A percentile compares a stretch with the other conserved stretches of the same genome.
Conservation (phyloP, 345 rosid genomes). For the Gossypium stocksii region DNA sequence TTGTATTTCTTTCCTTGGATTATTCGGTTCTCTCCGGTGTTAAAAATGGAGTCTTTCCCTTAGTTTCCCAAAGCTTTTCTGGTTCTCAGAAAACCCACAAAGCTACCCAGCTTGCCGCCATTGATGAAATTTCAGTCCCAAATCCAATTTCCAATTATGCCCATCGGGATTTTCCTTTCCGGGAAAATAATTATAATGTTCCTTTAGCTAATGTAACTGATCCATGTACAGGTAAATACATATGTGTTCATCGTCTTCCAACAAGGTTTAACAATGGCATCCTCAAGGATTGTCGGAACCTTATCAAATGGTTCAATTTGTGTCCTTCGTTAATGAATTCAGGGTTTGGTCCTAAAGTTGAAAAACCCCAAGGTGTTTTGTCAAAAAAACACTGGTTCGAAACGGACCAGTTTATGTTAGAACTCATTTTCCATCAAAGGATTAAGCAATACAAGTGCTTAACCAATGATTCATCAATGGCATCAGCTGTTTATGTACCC, state of each 20-base stretch:
- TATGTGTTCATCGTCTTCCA: conserved; percentile 46
- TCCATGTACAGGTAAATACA: conserved; percentile 37
- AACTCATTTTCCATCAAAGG: conserved; percentile 45
- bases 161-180: not conserved
- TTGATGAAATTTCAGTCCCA: not conserved
- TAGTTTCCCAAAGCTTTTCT: not conserved
- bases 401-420: conserved; percentile 57
- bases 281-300: conserved; percentile 30
- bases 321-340: conserved; percentile 38
- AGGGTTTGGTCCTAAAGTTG: conserved; percentile 43
- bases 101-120: conserved; percentile 14
- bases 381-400: conserved; percentile 25
- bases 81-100: conserved; percentile 24
- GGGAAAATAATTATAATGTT: not conserved
- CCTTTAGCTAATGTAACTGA: conserved; percentile 12
- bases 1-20: conserved; percentile 25
- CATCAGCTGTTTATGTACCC: conserved; percentile 52
- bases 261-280: conserved; percentile 42
- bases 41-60: conserved; percentile 15
- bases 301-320: conserved; percentile 44
- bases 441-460: conserved; percentile 53
- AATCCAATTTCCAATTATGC: not conserved
- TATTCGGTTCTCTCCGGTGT: conserved; percentile 41
- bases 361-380: conserved; percentile 17
- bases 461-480: conserved; percentile 44